These are phyloP conservation scores for Trichophaea hybrida DNA, from an alignment of 2,329 filamentous ascomycete species.

Conservation along the genomic window DNA sequence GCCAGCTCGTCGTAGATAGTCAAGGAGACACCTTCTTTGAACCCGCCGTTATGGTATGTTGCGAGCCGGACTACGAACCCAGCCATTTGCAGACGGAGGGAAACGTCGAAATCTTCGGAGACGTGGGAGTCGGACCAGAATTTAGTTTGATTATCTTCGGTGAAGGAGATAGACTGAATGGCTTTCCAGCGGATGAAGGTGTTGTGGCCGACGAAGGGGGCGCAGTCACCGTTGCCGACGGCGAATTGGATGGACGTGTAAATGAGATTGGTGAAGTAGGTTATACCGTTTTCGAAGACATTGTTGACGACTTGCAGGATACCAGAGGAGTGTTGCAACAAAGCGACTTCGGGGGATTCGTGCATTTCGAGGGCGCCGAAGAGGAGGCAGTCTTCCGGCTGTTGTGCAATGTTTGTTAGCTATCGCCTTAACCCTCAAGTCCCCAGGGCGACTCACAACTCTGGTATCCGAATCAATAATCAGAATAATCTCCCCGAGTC, in stretches of 20 bases:
- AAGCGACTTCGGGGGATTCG: slow-evolving; percentile 60
- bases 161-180: slow-evolving; percentile 57
- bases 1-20: slow-evolving; percentile 75
- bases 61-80: slow-evolving; percentile 61
- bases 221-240: slow-evolving; percentile 63
- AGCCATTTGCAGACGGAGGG: slow-evolving; percentile 55
- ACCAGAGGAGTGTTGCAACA: slow-evolving; percentile 62
- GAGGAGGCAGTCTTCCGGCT: slow-evolving; percentile 57
- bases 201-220: slow-evolving; percentile 70
- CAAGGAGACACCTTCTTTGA: slow-evolving; percentile 70
- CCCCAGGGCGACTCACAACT: slow-evolving; percentile 32
- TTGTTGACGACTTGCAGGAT: slow-evolving; percentile 66
- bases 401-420: not conserved
- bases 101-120: slow-evolving; percentile 72
- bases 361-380: slow-evolving; percentile 74
- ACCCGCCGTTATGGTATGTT: slow-evolving; percentile 59
- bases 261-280: slow-evolving; percentile 59
- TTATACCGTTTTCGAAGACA: slow-evolving; percentile 57
- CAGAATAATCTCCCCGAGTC: slow-evolving; percentile 69
- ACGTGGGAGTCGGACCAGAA: slow-evolving; percentile 72
- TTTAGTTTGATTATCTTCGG: slow-evolving; percentile 58
- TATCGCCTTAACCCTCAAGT: not conserved
- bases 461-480: slow-evolving; percentile 69
- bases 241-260: slow-evolving; percentile 64
- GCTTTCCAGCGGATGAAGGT: slow-evolving; percentile 62